Evolutionary conservation across 495 filamentous ascomycete genomes (phyloP).

Genomic region (Tetracladium marchalianum): DNA sequence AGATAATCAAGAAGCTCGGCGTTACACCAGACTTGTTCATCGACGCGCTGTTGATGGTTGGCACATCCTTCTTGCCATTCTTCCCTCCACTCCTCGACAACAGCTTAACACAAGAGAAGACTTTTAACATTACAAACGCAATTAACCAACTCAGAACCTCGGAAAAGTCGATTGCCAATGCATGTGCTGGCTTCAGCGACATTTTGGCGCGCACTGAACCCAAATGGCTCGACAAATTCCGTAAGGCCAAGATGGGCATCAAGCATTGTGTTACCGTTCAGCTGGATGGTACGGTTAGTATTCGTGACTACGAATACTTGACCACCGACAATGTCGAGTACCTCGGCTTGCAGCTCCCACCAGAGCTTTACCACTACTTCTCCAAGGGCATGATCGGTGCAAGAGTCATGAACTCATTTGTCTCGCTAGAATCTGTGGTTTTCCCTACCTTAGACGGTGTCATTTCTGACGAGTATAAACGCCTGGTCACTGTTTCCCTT

Average conservation of each 20-base stretch:
- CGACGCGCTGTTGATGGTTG: slow-evolving; percentile 75
- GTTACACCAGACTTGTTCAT: slow-evolving; percentile 65
- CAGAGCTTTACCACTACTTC: slow-evolving; percentile 88
- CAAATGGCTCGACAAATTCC: slow-evolving; percentile 75
- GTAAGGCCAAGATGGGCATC: slow-evolving; percentile 70
- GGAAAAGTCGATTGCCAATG: slow-evolving; percentile 48
- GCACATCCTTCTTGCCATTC: slow-evolving; percentile 64
- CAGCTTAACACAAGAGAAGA: slow-evolving; percentile 31
- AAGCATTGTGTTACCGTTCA: slow-evolving; percentile 67
- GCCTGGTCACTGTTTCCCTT: slow-evolving; percentile 62
- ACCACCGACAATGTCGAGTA: slow-evolving; percentile 81
- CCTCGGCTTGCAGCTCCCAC: slow-evolving; percentile 77
- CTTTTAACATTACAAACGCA: slow-evolving; percentile 55
- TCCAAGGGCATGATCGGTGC: slow-evolving; percentile 72
- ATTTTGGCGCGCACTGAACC: slow-evolving; percentile 57
- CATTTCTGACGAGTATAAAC: slow-evolving; percentile 68
- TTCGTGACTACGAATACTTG: slow-evolving; percentile 55
- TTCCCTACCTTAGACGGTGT: slow-evolving; percentile 73
- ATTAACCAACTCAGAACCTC: slow-evolving; percentile 60
- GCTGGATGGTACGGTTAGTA: slow-evolving; percentile 61
- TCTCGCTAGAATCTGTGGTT: slow-evolving; percentile 64
- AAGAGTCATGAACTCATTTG: slow-evolving; percentile 70
- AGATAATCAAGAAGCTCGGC: slow-evolving; percentile 58
- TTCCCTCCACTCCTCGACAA: slow-evolving; percentile 64
- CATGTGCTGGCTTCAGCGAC: slow-evolving; percentile 62